These are phyloP conservation scores for Exidia glandulosa DNA, from an alignment of 768 basidiomycete genomes.

Conservation along the genomic window DNA sequence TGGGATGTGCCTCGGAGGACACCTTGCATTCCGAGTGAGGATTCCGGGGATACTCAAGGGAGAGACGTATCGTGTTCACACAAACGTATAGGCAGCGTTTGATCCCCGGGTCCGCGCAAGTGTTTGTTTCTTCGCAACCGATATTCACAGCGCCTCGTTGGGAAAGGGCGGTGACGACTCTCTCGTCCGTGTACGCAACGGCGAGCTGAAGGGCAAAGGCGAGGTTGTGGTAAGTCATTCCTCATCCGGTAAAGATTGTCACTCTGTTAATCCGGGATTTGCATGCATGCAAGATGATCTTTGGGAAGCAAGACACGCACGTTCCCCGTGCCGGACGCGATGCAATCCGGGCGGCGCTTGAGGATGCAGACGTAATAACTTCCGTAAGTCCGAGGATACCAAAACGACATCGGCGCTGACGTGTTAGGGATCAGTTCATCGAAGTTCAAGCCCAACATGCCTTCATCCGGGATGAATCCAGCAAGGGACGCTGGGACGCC, in stretches of 20 bases:
- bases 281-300: constrained; percentile 58
- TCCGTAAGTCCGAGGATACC: constrained; percentile 41
- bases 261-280: background rate
- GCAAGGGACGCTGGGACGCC: constrained; percentile 94
- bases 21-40: constrained; percentile 50
- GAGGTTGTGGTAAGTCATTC: constrained; percentile 76
- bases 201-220: constrained; percentile 67
- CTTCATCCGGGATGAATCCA: constrained; percentile 84
- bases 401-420: constrained; percentile 5
- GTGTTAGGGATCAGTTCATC: constrained; percentile 46
- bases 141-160: constrained; percentile 79
- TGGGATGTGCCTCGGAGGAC: constrained; percentile 86
- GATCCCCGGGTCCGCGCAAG: constrained; percentile 71
- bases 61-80: background rate
- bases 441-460: constrained; percentile 98
- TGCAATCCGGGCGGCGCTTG: constrained; percentile 70
- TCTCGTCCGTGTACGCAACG: constrained; percentile 57
- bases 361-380: constrained; percentile 61
- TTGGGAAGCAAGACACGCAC: constrained; percentile 96
- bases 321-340: constrained; percentile 82
- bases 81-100: constrained; percentile 60
- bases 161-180: constrained; percentile 84
- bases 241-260: no score
- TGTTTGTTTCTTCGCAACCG: constrained; percentile 93
- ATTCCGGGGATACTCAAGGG: background rate